phyloP scores from a whole-genome alignment of 2,329 filamentous ascomycete species.

The Ustilaginoidea virens region DNA sequence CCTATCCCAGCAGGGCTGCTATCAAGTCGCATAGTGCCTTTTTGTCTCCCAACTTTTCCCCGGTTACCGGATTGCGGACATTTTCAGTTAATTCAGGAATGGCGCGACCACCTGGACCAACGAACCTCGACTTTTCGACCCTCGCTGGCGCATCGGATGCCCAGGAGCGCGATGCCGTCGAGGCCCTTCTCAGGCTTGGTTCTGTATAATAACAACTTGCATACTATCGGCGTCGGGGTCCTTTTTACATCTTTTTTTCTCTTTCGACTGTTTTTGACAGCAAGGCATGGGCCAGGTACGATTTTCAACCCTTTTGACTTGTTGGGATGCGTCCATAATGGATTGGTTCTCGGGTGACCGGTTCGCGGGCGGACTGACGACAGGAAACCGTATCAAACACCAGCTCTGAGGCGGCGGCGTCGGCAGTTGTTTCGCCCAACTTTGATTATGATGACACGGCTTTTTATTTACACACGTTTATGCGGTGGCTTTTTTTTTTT shows the following conservation, averaged over 20 bases:
- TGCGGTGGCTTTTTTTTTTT: not conserved
- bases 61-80: constrained; percentile 27
- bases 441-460: constrained; percentile 19
- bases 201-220: constrained; percentile 48
- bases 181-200: constrained; percentile 66
- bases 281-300: not conserved
- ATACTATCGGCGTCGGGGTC: constrained; percentile 2
- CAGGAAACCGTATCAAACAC: constrained; percentile 15
- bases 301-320: constrained; percentile 2
- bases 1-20: constrained; percentile 39
- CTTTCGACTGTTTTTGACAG: too few species aligned
- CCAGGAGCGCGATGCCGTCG: constrained; percentile 69
- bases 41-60: constrained; percentile 29
- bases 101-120: constrained; percentile 35
- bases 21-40: constrained; percentile 36
- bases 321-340: constrained; percentile 2
- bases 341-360: constrained; percentile 3
- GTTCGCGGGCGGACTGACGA: constrained; percentile 5
- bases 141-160: constrained; percentile 41
- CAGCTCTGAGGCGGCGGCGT: constrained; percentile 17
- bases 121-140: constrained; percentile 35
- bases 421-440: constrained; percentile 10
- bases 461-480: constrained; percentile 4
- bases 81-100: constrained; percentile 36
- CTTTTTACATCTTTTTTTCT: constrained; percentile 2